Evolutionary conservation across 495 filamentous ascomycete species (phyloP), one percentile per base, ranked within the genome.

Genomic region (Oleoguttula mirabilis): DNA sequence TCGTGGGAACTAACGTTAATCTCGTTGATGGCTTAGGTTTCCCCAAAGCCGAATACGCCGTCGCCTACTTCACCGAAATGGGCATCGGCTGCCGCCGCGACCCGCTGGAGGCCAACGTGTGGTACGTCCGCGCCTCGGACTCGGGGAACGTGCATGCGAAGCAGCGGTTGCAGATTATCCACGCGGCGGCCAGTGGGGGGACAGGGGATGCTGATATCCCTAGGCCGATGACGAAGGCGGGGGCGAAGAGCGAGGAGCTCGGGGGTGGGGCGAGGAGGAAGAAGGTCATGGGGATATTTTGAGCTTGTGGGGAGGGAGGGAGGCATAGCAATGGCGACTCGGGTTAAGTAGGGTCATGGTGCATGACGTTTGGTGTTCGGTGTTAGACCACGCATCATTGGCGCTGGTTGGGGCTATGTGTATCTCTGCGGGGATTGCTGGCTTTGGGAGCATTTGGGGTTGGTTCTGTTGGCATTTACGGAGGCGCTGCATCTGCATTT

Each of bases 21-120:
- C 32, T 2, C 2, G 2, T 2, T 3, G 27, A 47, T 41, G 43
- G 22, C 41, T 14, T 47, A 93, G 90, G 82, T 27, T 76, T 85
- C 30, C 75, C 84, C 6, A 99, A 99, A 67, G 90, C 90, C 4
- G 74, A 96, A 60, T 99, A 96, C 51, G 85, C 92, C 1, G 74
- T 88, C 14, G 90, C 87, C 12, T 99, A 94, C 65, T 99, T 99
- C 62, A 95, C 85, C 7, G 90, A 99, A 63, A 93, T 88, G 81
- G 90, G 90, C 38, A 94, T 99, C 47, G 90, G 90, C 17, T 93
- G 84, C 60, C 81, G 86, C 4, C 78, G 87, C 16, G 90, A 99
- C 58, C 77, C 86, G 2, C 71, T 99, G 45, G 85, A 95, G 57
- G 88, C 90, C 41, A 96, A 96, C 53, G 83, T 94, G 6, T 96